Evolutionary conservation across 1,284 basidiomycete species (phyloP), one percentile per base, ranked within the genome.

Genomic region (Cryptococcus sp.): DNA sequence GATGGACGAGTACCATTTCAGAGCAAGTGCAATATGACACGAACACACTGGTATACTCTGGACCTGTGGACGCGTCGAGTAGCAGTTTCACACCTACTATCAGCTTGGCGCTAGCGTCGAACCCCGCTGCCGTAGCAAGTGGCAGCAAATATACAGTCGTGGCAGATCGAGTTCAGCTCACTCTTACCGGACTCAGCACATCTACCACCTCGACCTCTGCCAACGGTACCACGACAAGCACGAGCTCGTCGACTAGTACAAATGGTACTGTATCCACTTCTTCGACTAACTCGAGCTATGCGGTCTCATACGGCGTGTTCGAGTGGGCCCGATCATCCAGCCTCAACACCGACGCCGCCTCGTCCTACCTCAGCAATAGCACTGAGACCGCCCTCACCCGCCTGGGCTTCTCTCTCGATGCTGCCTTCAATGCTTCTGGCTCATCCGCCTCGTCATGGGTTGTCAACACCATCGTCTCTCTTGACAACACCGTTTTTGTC

Each of bases 131-230:
- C 34, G 80, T 75, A 55, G 87, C 88, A 22, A 81, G 85, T 67
- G 78, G 83, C 53, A 86, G 86, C 34, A 77, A 86, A 64, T 93
- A 86, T 71, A 84, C 88, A 51, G 76, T 95, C 26, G 87, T 96
- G 3, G 93, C 93, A 3, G 89, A 91, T 68, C 81, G 85, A 38
- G 83, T 94, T 10, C 83, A 91, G 71, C 75, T 94, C 52, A 77
- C 87, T 26, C 81, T 95, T 56, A 86, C 81, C 15, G 74, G 77
- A 4, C 48, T 70, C 44, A 63, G 56, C 50, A 60, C 76, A 3
- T 41, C 47, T 10, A 44, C 37, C 20, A 39, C 57, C 25, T 40
- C 62, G 17, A 57, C 52, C 29, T 50, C 63, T 13, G 47, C 54
- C 5, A 54, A 55, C 16, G 22, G 55, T 15, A 67, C 64, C 37